Percentiles rank a stretch among this genome's conserved stretches.
phyloP scores from a whole-genome alignment of 2,329 filamentous ascomycete species.

The Fusarium falciforme region DNA sequence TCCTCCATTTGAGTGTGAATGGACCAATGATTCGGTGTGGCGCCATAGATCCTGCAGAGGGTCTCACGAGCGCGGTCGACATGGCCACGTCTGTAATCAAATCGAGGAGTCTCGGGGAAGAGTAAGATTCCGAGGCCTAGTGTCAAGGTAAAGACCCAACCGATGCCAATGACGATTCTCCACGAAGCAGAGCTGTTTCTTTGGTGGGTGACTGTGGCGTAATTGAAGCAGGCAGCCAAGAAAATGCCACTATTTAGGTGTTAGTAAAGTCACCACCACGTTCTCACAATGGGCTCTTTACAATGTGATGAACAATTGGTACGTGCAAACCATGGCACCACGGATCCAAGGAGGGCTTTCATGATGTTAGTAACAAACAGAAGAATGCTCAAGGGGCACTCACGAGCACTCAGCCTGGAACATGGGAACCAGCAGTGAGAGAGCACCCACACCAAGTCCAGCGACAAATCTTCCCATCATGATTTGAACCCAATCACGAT shows the following conservation, averaged over 20 bases:
- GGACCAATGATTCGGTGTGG: constrained; percentile 55
- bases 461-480: constrained; percentile 73
- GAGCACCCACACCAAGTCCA: constrained; percentile 74
- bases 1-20: constrained; percentile 64
- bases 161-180: constrained; percentile 69
- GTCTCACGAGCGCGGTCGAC: constrained; percentile 59
- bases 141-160: constrained; percentile 61
- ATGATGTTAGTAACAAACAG: background rate
- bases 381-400: background rate
- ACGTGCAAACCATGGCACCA: constrained; percentile 72
- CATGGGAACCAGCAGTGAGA: constrained; percentile 76
- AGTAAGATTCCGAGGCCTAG: constrained; percentile 62
- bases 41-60: constrained; percentile 61
- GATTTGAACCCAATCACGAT: constrained; percentile 70
- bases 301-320: constrained; percentile 77
- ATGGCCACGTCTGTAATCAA: constrained; percentile 60
- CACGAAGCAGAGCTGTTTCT: constrained; percentile 63
- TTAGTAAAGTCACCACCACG: background rate
- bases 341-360: constrained; percentile 69
- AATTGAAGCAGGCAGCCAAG: constrained; percentile 70
- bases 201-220: constrained; percentile 64
- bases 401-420: constrained; percentile 77
- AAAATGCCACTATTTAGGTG: constrained; percentile 66
- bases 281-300: background rate
- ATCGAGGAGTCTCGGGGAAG: constrained; percentile 65